Percentiles rank a stretch among this genome's conserved stretches.
Conservation (phyloP, 2,329 filamentous ascomycete genomes). For the Knoxdaviesia capensis region DNA sequence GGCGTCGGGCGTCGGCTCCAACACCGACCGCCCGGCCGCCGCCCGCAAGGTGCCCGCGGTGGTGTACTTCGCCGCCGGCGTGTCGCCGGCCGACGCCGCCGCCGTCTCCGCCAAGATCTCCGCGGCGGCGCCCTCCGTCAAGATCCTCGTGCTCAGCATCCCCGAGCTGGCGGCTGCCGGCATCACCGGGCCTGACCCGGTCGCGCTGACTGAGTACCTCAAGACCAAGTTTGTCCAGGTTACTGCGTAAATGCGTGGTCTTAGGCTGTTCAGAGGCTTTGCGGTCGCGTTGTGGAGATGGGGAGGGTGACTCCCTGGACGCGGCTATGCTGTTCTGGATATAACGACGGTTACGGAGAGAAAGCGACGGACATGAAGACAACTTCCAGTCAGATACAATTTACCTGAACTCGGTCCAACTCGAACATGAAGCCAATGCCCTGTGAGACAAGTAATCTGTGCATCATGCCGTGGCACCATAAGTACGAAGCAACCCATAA, state of each 20-base stretch:
- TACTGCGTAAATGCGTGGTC: not conserved
- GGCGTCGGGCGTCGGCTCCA: conserved; percentile 2
- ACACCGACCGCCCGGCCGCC: not conserved
- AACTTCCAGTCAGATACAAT: no score
- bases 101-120: conserved; percentile 1
- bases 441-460: no score
- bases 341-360: no score
- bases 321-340: no score
- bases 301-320: no score
- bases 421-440: no score
- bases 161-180: not conserved
- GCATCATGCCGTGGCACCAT: no score
- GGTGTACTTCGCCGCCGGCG: conserved; percentile 1
- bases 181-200: conserved; percentile 1
- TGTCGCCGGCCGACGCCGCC: not conserved
- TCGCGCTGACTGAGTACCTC: conserved; percentile 2
- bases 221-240: conserved; percentile 3
- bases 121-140: not conserved
- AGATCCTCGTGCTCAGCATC: not conserved
- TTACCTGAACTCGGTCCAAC: no score
- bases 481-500: no score
- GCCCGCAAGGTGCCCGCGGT: not conserved
- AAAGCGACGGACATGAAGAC: no score
- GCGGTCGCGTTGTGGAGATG: not conserved
- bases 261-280: no score